Evolutionary conservation across 129 eudicot species (phyloP).

Genomic region (Pseudognaphalium luteoalbum): DNA sequence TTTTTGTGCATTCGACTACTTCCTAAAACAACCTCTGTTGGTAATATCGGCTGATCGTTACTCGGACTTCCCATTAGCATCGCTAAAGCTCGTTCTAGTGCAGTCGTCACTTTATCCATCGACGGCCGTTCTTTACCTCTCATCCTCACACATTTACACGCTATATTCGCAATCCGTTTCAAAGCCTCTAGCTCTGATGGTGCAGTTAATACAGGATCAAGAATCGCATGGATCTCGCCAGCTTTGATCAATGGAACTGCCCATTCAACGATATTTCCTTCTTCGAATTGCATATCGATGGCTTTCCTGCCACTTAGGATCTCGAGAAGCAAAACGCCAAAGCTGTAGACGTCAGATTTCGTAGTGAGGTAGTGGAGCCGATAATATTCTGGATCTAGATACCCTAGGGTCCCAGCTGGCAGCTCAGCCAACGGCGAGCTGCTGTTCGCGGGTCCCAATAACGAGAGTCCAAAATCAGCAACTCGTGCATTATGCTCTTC

Average conservation of each 20-base stretch:
- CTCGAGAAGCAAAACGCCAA: slow-evolving; percentile 85
- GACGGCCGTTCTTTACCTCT: slow-evolving; percentile 96
- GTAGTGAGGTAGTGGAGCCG: slow-evolving; percentile 91
- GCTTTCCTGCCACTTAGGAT: slow-evolving; percentile 84
- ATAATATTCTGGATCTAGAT: slow-evolving; percentile 88
- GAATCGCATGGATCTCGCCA: slow-evolving; percentile 59
- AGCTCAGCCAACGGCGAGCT: slow-evolving; percentile 91
- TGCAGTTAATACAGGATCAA: slow-evolving; percentile 55
- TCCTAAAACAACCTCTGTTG: slow-evolving; percentile 88
- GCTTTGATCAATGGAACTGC: slow-evolving; percentile 79
- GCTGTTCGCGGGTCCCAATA: slow-evolving; percentile 81
- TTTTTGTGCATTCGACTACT: slow-evolving; percentile 92
- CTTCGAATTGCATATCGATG: slow-evolving; percentile 83
- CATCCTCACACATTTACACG: slow-evolving; percentile 89
- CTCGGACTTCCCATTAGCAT: slow-evolving; percentile 85
- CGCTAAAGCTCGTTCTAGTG: slow-evolving; percentile 80
- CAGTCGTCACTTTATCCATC: slow-evolving; percentile 92
- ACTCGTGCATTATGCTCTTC: slow-evolving; percentile 97
- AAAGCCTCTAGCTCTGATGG: slow-evolving; percentile 73
- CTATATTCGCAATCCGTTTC: slow-evolving; percentile 71
- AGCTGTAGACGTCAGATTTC: slow-evolving; percentile 86
- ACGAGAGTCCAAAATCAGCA: slow-evolving; percentile 85
- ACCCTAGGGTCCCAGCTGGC: slow-evolving; percentile 94
- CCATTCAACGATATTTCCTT: slow-evolving; percentile 94
- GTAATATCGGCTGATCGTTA: slow-evolving; percentile 86